A percentile compares a stretch with the other conserved stretches of the same genome.
Conservation (phyloP, 495 filamentous ascomycete genomes). For the Monascus purpureus region DNA sequence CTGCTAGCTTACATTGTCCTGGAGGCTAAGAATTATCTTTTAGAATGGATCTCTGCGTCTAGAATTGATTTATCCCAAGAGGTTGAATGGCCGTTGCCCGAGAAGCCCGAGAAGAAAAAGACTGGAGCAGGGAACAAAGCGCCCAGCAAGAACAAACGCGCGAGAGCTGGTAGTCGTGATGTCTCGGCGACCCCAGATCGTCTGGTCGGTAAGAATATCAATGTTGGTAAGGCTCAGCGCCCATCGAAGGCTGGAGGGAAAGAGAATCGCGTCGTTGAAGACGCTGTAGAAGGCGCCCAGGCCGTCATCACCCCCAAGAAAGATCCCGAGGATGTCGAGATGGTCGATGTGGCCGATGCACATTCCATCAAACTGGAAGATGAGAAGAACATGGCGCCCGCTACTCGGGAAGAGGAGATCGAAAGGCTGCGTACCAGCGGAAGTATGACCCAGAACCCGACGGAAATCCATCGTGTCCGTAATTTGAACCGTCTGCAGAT, state of each 20-base stretch:
- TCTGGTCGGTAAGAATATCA: constrained; percentile 34
- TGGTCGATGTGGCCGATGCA: constrained; percentile 44
- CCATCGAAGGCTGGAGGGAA: constrained; percentile 48
- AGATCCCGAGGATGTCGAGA: constrained; percentile 48
- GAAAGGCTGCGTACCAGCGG: constrained; percentile 86
- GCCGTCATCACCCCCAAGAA: constrained; percentile 39
- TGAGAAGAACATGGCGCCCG: constrained; percentile 35
- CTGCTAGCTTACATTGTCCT: neutral
- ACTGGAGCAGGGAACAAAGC: constrained; percentile 29
- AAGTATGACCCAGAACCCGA: constrained; percentile 97
- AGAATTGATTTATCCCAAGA: constrained; percentile 70
- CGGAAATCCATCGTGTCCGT: constrained; percentile 89
- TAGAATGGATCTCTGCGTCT: constrained; percentile 74
- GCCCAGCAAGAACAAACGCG: constrained; percentile 40
- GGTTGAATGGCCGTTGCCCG: constrained; percentile 65
- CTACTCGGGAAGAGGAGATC: constrained; percentile 84
- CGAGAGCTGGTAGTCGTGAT: constrained; percentile 40
- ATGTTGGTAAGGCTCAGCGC: constrained; percentile 31
- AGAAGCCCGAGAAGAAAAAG: constrained; percentile 56
- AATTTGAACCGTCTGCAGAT: constrained; percentile 90
- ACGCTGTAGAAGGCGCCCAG: constrained; percentile 30
- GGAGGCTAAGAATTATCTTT: constrained; percentile 6
- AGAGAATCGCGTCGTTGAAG: constrained; percentile 38
- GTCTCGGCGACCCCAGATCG: constrained; percentile 43
- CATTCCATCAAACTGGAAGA: constrained; percentile 22